A percentile compares a stretch with the other conserved stretches of the same genome.
phyloP scores from a whole-genome alignment of 257 asterid species.

The Ocimum tenuiflorum region DNA sequence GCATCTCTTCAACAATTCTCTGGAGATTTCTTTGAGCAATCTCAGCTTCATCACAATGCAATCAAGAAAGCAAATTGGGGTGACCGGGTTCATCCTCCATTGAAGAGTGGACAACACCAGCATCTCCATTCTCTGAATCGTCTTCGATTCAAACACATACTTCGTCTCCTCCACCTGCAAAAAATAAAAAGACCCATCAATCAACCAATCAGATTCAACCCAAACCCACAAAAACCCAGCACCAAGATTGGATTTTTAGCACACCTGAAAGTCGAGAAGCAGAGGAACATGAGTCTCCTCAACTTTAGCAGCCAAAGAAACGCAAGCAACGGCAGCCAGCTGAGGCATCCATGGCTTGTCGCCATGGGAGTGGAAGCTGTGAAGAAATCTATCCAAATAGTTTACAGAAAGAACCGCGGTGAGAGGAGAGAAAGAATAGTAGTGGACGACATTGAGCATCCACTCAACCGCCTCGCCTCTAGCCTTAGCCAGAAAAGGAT shows the following conservation, averaged over 20 bases:
- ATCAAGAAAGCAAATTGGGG: conserved; percentile 53
- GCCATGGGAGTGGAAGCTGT: neutral
- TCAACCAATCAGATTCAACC: too few species aligned
- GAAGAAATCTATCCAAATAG: conserved; percentile 38
- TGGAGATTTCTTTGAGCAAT: conserved; percentile 13
- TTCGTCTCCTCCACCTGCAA: conserved; percentile 45
- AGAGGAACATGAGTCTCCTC: conserved; percentile 52
- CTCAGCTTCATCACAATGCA: conserved; percentile 31
- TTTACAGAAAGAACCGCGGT: conserved; percentile 54
- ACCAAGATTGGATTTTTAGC: neutral
- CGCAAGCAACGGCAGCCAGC: conserved; percentile 47
- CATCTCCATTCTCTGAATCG: conserved; percentile 67
- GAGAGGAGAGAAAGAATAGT: conserved; percentile 42
- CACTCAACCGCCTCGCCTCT: conserved; percentile 53
- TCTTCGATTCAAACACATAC: conserved; percentile 50
- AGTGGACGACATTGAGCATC: conserved; percentile 36
- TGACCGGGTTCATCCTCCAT: conserved; percentile 75
- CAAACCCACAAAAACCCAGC: neutral
- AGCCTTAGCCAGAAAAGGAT: conserved; percentile 25
- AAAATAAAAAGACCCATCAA: neutral
- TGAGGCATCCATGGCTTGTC: conserved; percentile 59
- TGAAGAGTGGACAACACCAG: conserved; percentile 44
- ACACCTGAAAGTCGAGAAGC: conserved; percentile 50
- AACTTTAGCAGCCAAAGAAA: conserved; percentile 57
- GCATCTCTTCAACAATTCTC: conserved; percentile 44